Conservation (phyloP, 495 filamentous ascomycete species). For the Thermochaetoides thermophila region DNA sequence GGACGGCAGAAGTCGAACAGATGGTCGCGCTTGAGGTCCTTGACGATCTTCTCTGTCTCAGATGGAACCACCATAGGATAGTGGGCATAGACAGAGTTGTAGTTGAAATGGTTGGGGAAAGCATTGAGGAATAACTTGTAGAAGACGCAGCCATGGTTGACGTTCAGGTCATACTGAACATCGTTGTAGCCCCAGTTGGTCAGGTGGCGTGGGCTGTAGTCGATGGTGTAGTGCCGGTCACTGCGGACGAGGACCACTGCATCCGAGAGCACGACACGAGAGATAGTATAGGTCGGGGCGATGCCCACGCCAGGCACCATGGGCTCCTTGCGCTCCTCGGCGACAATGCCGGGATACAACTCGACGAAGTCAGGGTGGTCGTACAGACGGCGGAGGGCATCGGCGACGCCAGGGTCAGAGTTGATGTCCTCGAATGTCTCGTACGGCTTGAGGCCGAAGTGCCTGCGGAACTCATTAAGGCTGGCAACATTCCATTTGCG, state of each 20-base stretch:
- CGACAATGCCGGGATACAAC: constrained; percentile 67
- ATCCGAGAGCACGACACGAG: constrained; percentile 70
- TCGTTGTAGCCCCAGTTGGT: constrained; percentile 64
- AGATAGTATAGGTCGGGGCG: constrained; percentile 68
- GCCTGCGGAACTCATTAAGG: constrained; percentile 75
- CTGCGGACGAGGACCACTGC: constrained; percentile 74
- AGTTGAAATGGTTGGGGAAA: constrained; percentile 67
- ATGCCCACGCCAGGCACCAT: constrained; percentile 69
- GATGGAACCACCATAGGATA: constrained; percentile 62
- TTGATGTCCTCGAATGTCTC: constrained; percentile 79
- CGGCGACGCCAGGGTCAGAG: constrained; percentile 54
- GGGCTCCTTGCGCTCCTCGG: constrained; percentile 63
- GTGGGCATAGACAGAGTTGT: constrained; percentile 74
- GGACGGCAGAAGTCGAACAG: constrained; percentile 61
- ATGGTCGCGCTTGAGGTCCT: constrained; percentile 50
- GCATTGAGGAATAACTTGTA: constrained; percentile 70
- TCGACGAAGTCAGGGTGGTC: constrained; percentile 58
- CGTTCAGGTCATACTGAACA: constrained; percentile 32
- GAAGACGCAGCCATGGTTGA: constrained; percentile 71
- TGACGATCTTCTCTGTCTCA: constrained; percentile 62
- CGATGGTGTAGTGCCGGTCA: constrained; percentile 69
- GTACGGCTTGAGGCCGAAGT: constrained; percentile 62
- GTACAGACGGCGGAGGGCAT: constrained; percentile 60
- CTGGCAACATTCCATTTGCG: constrained; percentile 70
- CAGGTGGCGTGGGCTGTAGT: constrained; percentile 57